Conservation (phyloP, 169 alveolate genomes). For the Plasmodium knowlesi region DNA sequence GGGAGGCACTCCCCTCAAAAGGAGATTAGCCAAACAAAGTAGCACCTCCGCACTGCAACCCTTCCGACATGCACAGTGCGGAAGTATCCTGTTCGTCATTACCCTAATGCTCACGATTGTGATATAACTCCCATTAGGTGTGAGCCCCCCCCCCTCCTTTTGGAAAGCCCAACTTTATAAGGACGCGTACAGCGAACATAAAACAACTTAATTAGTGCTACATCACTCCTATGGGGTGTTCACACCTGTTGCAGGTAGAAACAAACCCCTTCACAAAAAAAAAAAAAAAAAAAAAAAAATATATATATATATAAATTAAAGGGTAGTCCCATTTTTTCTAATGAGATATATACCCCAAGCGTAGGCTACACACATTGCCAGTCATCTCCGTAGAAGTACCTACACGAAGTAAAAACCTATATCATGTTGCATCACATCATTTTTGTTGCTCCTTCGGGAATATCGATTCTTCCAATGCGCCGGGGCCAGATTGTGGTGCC, state of each 20-base stretch:
- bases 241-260: not conserved
- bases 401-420: not conserved
- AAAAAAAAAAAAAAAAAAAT: too few species aligned
- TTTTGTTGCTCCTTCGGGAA: not conserved
- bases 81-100: not conserved
- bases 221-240: not conserved
- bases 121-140: not conserved
- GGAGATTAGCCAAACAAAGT: too few species aligned
- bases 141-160: not conserved
- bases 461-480: slow-evolving; percentile 3
- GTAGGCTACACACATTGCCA: not conserved
- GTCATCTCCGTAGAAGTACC: not conserved
- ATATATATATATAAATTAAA: too few species aligned
- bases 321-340: not conserved
- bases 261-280: not conserved
- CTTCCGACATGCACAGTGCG: not conserved
- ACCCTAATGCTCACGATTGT: not conserved
- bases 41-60: not conserved
- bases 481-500: not conserved
- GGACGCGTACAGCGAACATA: not conserved
- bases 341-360: not conserved
- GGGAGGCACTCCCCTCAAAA: too few species aligned
- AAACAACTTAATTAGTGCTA: not conserved
- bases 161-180: not conserved
- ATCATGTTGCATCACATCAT: not conserved